Conservation (phyloP, 1,139 yeast genomes). For the Taphrina wiesneri region DNA sequence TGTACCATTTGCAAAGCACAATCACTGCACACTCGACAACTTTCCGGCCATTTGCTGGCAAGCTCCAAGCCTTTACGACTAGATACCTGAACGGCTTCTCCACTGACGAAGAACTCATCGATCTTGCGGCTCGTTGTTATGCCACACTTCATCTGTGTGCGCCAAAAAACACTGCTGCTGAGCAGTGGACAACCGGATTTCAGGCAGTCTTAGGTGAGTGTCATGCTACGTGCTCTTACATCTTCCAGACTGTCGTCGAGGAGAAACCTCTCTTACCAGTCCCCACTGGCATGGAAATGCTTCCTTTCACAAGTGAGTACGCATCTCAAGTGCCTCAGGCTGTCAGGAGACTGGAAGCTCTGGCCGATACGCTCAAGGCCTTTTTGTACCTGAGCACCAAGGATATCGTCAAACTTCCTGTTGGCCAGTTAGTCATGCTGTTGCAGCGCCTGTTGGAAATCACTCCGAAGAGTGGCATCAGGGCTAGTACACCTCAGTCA, state of each 20-base stretch:
- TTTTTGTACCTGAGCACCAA: slow-evolving; percentile 14
- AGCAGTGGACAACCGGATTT: slow-evolving; percentile 31
- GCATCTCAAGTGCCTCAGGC: slow-evolving; percentile 16
- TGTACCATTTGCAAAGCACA: slow-evolving; percentile 10
- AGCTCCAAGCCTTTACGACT: slow-evolving; percentile 8
- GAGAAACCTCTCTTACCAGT: slow-evolving; percentile 5
- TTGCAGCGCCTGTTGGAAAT: slow-evolving; percentile 10
- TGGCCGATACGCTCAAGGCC: neutral
- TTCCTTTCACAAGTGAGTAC: slow-evolving; percentile 10
- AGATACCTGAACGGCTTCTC: slow-evolving; percentile 18
- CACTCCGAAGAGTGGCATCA: slow-evolving; percentile 10
- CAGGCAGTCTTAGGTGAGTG: slow-evolving; percentile 21
- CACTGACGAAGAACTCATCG: slow-evolving; percentile 10
- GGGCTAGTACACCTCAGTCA: slow-evolving; percentile 19
- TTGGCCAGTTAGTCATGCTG: slow-evolving; percentile 9
- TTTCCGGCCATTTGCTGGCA: slow-evolving; percentile 30
- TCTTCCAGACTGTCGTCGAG: slow-evolving; percentile 32
- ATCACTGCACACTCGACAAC: slow-evolving; percentile 30
- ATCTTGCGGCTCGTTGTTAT: slow-evolving; percentile 30
- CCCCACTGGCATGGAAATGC: slow-evolving; percentile 25
- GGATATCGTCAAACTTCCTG: slow-evolving; percentile 18
- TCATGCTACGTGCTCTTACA: slow-evolving; percentile 26
- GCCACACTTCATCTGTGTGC: slow-evolving; percentile 33
- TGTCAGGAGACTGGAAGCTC: slow-evolving; percentile 2
- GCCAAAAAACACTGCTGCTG: slow-evolving; percentile 30